Conservation (phyloP, 2,329 filamentous ascomycete genomes). For the Phialocephala sp. region DNA sequence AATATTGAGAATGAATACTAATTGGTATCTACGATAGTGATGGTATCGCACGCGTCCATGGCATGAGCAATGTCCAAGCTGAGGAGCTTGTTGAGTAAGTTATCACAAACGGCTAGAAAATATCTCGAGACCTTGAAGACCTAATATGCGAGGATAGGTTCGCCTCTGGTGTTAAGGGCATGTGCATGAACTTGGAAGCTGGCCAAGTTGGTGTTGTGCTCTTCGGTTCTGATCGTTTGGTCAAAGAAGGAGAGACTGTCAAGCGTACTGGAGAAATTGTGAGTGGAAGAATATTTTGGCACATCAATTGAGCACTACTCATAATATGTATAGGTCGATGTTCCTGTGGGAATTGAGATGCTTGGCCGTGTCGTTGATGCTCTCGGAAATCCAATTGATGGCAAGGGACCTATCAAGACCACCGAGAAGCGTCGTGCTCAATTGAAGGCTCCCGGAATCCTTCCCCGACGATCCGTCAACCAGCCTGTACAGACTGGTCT, state of each 20-base stretch:
- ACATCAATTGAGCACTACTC: slow-evolving; percentile 22
- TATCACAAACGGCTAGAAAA: slow-evolving; percentile 13
- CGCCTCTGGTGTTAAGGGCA: slow-evolving; percentile 99
- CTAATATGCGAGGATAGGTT: slow-evolving; percentile 65
- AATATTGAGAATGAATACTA: slow-evolving; percentile 26
- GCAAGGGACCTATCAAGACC: slow-evolving; percentile 96
- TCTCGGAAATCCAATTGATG: slow-evolving; percentile 98
- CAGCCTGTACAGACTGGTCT: slow-evolving; percentile 99
- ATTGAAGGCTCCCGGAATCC: slow-evolving; percentile 98
- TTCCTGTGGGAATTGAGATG: slow-evolving; percentile 90
- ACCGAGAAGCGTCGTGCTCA: slow-evolving; percentile 93
- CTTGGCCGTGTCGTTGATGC: slow-evolving; percentile 98
- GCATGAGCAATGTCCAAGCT: slow-evolving; percentile 99
- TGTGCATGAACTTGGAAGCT: slow-evolving; percentile 99
- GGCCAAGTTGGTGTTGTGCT: slow-evolving; percentile 99
- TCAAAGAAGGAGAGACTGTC: slow-evolving; percentile 99
- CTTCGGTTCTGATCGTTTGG: slow-evolving; percentile 99
- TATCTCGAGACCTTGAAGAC: slow-evolving; percentile 28
- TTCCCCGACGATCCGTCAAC: slow-evolving; percentile 96
- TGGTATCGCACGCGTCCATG: slow-evolving; percentile 99
- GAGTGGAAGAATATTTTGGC: slow-evolving; percentile 57
- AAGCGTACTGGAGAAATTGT: slow-evolving; percentile 99
- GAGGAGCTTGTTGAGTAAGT: slow-evolving; percentile 99
- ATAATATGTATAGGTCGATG: slow-evolving; percentile 75
- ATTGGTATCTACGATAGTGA: slow-evolving; percentile 68